phyloP scores from a whole-genome alignment of 2,329 filamentous ascomycete species.

The Mycosphaerelloides madeirae region DNA sequence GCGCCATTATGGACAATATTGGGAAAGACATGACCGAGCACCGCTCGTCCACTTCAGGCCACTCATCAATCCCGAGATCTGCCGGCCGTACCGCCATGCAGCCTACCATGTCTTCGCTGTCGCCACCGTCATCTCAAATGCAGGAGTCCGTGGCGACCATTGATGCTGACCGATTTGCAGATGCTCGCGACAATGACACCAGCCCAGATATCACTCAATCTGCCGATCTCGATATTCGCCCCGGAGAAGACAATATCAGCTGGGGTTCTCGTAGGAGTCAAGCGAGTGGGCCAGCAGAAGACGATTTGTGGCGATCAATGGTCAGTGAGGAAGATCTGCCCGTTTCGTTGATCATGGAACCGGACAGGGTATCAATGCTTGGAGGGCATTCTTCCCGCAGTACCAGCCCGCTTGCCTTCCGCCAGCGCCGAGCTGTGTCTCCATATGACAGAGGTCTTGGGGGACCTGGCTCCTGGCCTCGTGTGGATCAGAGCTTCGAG shows the following conservation, averaged over 20 bases:
- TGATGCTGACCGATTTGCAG: conserved; percentile 40
- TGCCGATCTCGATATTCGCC: conserved; percentile 28
- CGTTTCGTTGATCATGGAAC: conserved; percentile 21
- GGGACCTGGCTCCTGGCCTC: conserved; percentile 29
- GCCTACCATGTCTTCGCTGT: neutral
- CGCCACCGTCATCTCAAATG: conserved; percentile 2
- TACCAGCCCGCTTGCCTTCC: conserved; percentile 15
- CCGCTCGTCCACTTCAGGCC: no score
- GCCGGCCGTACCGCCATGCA: neutral
- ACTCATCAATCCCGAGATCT: neutral
- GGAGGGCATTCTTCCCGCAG: conserved; percentile 13
- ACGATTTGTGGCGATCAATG: conserved; percentile 32
- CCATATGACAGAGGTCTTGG: conserved; percentile 21
- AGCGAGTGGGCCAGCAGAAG: conserved; percentile 14
- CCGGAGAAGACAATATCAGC: conserved; percentile 35
- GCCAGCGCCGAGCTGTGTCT: conserved; percentile 21
- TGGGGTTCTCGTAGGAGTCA: conserved; percentile 32
- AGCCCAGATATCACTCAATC: conserved; percentile 1
- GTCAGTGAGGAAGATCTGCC: conserved; percentile 29
- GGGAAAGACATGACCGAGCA: no score
- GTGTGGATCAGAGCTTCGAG: conserved; percentile 19
- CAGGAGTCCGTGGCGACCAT: conserved; percentile 3
- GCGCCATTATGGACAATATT: no score
- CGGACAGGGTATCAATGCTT: conserved; percentile 14
- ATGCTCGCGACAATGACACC: conserved; percentile 37